Evolutionary conservation across 2,329 filamentous ascomycete genomes (phyloP).

Genomic region (Trichoderma endophyticum): DNA sequence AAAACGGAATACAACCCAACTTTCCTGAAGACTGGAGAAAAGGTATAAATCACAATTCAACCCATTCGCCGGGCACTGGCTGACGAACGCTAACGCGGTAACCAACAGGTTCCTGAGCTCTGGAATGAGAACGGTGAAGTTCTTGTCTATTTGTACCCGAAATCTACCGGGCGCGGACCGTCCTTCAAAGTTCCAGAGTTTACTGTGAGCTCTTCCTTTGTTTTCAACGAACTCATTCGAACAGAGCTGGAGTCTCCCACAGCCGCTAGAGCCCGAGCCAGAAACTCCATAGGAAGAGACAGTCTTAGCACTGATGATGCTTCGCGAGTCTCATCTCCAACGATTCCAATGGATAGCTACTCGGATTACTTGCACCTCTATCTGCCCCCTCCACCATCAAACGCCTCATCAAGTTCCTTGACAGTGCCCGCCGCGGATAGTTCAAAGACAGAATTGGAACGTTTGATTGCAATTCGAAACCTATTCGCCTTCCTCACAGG

Average conservation of each 20-base stretch:
- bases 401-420: slow-evolving; percentile 31
- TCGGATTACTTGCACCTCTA: slow-evolving; percentile 49
- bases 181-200: slow-evolving; percentile 60
- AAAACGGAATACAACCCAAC: slow-evolving; percentile 55
- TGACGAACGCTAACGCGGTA: not conserved
- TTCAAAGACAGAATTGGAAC: slow-evolving; percentile 46
- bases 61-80: not conserved
- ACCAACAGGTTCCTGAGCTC: slow-evolving; percentile 57
- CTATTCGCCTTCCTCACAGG: slow-evolving; percentile 64
- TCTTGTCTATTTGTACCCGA: slow-evolving; percentile 55
- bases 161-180: slow-evolving; percentile 47
- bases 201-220: slow-evolving; percentile 51
- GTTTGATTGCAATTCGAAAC: slow-evolving; percentile 59
- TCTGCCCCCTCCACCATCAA: slow-evolving; percentile 46
- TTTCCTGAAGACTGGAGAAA: slow-evolving; percentile 52
- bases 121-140: slow-evolving; percentile 62
- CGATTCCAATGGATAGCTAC: slow-evolving; percentile 35
- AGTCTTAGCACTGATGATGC: slow-evolving; percentile 51
- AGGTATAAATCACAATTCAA: slow-evolving; percentile 36
- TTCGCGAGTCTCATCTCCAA: slow-evolving; percentile 36
- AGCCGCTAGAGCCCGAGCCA: slow-evolving; percentile 34
- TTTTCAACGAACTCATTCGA: slow-evolving; percentile 53
- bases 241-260: slow-evolving; percentile 38
- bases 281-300: slow-evolving; percentile 47
- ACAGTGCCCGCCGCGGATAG: slow-evolving; percentile 33